Evolutionary conservation across 139 green algal genomes (phyloP), one percentile per base, ranked within the genome.

Genomic region (Chlorella sp.): DNA sequence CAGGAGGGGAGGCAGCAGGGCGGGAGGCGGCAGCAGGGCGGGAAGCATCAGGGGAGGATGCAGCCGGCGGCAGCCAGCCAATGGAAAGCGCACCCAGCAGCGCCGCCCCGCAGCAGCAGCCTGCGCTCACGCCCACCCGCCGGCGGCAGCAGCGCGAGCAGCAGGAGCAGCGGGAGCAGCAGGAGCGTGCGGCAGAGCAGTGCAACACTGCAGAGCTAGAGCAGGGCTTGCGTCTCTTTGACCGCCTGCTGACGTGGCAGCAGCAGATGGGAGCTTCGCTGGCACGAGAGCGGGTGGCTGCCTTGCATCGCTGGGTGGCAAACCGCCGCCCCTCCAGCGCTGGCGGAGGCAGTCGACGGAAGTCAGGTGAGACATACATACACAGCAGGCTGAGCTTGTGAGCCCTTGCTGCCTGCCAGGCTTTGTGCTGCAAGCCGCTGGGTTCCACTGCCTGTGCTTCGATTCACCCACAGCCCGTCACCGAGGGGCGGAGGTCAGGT

Each of bases 141-240:
- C 34, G 34, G 0, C 21, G 34, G 16, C 34, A 21, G 34, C 32
- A 36, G 21, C 82, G 34, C 2, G 1, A 22, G 16, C 34, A 21
- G 34, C 32, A 36, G 21, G 57, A 81, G 84, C 84, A n/a, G 84
- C 4, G 3, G 16, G 60, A 81, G 81, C 81, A 73, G 81, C 34
- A 36, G 30, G 30, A 36, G 69, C 28, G 21, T 71, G 21, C 85
- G 11, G 16, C 68, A 26, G 36, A 71, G 87, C 77, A 26, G 3
- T 60, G 53, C n/a, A 90, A 87, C 87, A 71, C 79, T 7, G 64
- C 69, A 28, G 87, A 90, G 79, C 79, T 90, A 15, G 61, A 90
- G 64, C 64, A 57, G 12, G 87, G 78, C 16, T 64, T 90, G 21
- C 37, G 48, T 7, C 87, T 90, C 40, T 86, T 87, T 77, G 81